These are phyloP conservation scores for Beauveria brongniartii DNA, from an alignment of 2,329 filamentous ascomycete genomes.

Conservation along the genomic window DNA sequence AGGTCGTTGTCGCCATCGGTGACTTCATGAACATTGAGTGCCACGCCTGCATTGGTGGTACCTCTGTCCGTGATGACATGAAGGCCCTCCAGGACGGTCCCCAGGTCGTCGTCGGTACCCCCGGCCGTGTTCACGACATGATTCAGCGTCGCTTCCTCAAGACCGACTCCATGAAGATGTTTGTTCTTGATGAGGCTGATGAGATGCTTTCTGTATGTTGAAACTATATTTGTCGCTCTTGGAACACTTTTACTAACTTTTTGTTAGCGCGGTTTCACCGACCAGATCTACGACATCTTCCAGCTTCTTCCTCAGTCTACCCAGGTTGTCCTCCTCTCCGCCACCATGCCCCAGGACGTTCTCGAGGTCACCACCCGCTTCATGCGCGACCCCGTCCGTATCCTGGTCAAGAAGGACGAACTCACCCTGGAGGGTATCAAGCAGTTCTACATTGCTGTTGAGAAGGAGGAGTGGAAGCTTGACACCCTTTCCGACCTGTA, in stretches of 20 bases:
- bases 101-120: conserved; percentile 95
- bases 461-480: conserved; percentile 99
- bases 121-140: conserved; percentile 98
- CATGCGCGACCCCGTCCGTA: conserved; percentile 98
- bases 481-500: conserved; percentile 98
- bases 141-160: conserved; percentile 96
- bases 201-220: conserved; percentile 84
- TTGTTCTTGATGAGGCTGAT: conserved; percentile 98
- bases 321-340: conserved; percentile 95
- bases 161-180: conserved; percentile 99
- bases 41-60: conserved; percentile 98
- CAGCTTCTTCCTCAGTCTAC: conserved; percentile 96
- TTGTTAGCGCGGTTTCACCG: conserved; percentile 84
- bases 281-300: conserved; percentile 99
- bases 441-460: conserved; percentile 99
- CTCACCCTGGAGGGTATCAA: conserved; percentile 99
- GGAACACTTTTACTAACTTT: conserved; percentile 24
- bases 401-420: conserved; percentile 99
- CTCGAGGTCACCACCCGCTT: conserved; percentile 99
- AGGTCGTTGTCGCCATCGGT: conserved; percentile 96
- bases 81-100: conserved; percentile 93
- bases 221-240: not conserved
- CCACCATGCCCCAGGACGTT: conserved; percentile 98
- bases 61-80: conserved; percentile 97
- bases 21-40: conserved; percentile 99